Evolutionary conservation across 2,329 filamentous ascomycete species (phyloP).

Genomic region (Geosmithia putterillii): DNA sequence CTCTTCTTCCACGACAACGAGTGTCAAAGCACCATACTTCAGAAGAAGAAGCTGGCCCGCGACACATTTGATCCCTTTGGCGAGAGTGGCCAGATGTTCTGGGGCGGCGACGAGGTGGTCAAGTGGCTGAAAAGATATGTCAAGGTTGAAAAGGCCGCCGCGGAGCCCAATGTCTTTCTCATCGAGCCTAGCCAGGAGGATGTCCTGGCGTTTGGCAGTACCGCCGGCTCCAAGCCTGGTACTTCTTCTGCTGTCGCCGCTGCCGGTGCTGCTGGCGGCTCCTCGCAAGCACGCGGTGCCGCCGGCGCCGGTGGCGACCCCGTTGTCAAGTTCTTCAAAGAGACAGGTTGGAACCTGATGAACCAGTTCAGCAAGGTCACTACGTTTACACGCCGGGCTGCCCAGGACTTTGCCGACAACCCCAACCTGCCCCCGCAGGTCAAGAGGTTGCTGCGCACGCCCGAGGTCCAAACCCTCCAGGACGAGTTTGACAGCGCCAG

Average conservation of each 20-base stretch:
- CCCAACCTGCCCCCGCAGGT: conserved; percentile 84
- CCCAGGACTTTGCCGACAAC: conserved; percentile 85
- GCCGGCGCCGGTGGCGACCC: conserved; percentile 83
- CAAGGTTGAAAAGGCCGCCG: conserved; percentile 67
- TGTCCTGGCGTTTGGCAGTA: conserved; percentile 63
- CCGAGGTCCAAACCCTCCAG: conserved; percentile 87
- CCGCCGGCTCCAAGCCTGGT: no score
- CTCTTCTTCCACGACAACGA: conserved; percentile 97
- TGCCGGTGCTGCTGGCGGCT: no score
- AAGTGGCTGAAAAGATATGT: conserved; percentile 83
- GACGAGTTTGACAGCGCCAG: conserved; percentile 96
- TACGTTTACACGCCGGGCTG: conserved; percentile 84
- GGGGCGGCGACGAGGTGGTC: conserved; percentile 93
- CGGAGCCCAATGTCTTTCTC: conserved; percentile 83
- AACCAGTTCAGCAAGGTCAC: conserved; percentile 97
- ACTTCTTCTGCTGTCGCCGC: no score
- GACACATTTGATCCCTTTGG: conserved; percentile 88
- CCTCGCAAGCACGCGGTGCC: no score
- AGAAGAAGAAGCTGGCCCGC: conserved; percentile 74
- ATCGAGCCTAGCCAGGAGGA: conserved; percentile 82
- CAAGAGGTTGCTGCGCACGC: conserved; percentile 71
- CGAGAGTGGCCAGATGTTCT: conserved; percentile 78
- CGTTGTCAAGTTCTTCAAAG: conserved; percentile 84
- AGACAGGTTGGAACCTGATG: conserved; percentile 90
- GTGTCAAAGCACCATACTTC: conserved; percentile 87